Conservation (phyloP, 2,329 filamentous ascomycete genomes). For the Arthrobotrys entomopaga region DNA sequence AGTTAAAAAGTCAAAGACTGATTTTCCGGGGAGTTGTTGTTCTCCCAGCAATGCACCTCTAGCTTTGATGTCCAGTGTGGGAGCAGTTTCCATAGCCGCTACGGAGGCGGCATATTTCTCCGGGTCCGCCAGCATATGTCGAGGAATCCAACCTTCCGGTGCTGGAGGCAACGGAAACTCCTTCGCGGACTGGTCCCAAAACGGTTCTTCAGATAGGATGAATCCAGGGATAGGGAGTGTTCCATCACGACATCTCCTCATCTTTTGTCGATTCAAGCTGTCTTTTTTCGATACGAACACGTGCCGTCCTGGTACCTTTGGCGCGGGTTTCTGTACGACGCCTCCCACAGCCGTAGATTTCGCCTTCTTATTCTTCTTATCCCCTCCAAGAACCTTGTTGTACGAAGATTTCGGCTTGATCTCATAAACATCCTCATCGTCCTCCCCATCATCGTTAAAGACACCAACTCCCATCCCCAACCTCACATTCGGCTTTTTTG, state of each 20-base stretch:
- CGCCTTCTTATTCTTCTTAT: constrained; percentile 77
- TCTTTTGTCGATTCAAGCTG: constrained; percentile 63
- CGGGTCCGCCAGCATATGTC: constrained; percentile 58
- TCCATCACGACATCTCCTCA: constrained; percentile 83
- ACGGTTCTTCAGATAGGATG: constrained; percentile 70
- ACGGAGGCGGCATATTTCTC: constrained; percentile 27
- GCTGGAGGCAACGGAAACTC: constrained; percentile 74
- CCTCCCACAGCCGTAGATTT: constrained; percentile 64
- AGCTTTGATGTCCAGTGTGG: constrained; percentile 40
- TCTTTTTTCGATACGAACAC: constrained; percentile 79
- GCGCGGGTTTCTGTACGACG: constrained; percentile 65
- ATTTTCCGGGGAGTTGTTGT: constrained; percentile 83
- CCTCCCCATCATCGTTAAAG: constrained; percentile 90
- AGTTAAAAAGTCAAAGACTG: constrained; percentile 92
- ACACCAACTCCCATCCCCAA: constrained; percentile 87
- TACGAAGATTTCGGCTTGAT: constrained; percentile 91
- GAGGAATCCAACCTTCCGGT: constrained; percentile 73
- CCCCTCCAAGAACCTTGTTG: constrained; percentile 80
- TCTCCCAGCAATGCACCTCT: constrained; percentile 84
- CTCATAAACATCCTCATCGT: constrained; percentile 93
- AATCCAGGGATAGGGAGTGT: constrained; percentile 83
- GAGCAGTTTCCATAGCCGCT: neutral
- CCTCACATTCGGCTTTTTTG: constrained; percentile 67
- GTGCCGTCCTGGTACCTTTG: constrained; percentile 69
- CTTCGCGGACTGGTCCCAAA: constrained; percentile 59